Evolutionary conservation across 371 early-diverging fungal species (phyloP), one percentile per base, ranked within the genome.

Genomic region (Mycotypha africana): DNA sequence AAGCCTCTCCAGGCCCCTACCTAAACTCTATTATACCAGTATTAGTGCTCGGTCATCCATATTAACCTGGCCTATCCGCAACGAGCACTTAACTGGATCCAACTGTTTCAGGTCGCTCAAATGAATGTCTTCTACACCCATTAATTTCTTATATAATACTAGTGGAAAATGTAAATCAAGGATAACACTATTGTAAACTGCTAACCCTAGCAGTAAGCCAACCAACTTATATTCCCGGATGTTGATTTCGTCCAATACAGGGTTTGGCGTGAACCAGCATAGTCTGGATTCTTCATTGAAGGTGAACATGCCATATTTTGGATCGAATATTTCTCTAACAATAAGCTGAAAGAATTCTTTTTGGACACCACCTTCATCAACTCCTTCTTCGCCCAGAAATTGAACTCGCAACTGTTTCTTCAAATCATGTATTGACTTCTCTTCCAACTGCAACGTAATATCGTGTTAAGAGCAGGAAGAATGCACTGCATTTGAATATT

Each of bases 261-360:
- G 73, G 45, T 78, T 76, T 14, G 85, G 83, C 33, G 77, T 84
- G 51, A 96, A 92, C 92, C 96, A 93, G 56, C 87, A 89, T 24
- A 89, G 66, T 19, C 84, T 72, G 15, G 88, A 81, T 49, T 90
- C 90, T 17, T 93, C 91, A 47, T 93, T 88, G 41, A 78, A 85
- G 9, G 52, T 62, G 56, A 95, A 98, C 79, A 97, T 89, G 24
- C 93, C 97, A 58, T 91, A 96, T 54, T 92, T 85, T 14, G 87
- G 84, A 54, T 93, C 91, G 67, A 96, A 89, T 37, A 97, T 75
- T 42, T 95, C 92, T 37, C 93, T 79, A 42, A 91, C 86, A 14
- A 95, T 78, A 21, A 95, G 20, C 33, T 90, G 86, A 60, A 95
- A 93, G 74, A 95, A 95, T 63, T 98, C 99, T 51, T 96, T 95